Conservation (phyloP, 805 yeast genomes). For the Ogataea populi-albae region DNA sequence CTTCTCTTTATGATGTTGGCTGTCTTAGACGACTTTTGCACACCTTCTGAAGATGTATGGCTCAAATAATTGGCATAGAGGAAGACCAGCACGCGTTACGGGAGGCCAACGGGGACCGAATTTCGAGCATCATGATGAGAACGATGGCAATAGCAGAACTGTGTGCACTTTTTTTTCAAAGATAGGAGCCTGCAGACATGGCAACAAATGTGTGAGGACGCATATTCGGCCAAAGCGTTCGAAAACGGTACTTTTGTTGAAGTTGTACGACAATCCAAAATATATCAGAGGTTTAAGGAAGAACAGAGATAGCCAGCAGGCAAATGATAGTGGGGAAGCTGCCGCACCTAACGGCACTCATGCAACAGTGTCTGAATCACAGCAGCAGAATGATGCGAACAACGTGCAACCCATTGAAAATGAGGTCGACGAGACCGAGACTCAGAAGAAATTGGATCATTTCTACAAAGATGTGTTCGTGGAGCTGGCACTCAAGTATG, state of each 20-base stretch:
- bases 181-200: constrained; percentile 93
- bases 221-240: constrained; percentile 68
- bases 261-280: constrained; percentile 63
- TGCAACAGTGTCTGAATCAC: background rate
- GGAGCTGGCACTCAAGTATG: constrained; percentile 48
- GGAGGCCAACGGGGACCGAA: background rate
- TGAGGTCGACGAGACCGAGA: constrained; percentile 26
- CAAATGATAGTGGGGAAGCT: constrained; percentile 2
- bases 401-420: constrained; percentile 3
- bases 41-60: no score
- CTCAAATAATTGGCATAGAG: no score
- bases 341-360: constrained; percentile 3
- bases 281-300: constrained; percentile 32
- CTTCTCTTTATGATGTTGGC: no score
- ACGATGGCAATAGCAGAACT: constrained; percentile 12
- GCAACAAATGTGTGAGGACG: constrained; percentile 76
- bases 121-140: background rate
- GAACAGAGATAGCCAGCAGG: constrained; percentile 27
- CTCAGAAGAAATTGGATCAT: constrained; percentile 51
- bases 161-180: constrained; percentile 56
- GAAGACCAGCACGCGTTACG: no score
- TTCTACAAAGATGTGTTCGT: constrained; percentile 71
- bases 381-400: constrained; percentile 1
- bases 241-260: constrained; percentile 60
- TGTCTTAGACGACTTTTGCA: no score